Percentiles rank a stretch among this genome's conserved stretches.
These are phyloP conservation scores for Gymnopus androsaceus DNA, from an alignment of 1,284 basidiomycete species.

Conservation along the genomic window DNA sequence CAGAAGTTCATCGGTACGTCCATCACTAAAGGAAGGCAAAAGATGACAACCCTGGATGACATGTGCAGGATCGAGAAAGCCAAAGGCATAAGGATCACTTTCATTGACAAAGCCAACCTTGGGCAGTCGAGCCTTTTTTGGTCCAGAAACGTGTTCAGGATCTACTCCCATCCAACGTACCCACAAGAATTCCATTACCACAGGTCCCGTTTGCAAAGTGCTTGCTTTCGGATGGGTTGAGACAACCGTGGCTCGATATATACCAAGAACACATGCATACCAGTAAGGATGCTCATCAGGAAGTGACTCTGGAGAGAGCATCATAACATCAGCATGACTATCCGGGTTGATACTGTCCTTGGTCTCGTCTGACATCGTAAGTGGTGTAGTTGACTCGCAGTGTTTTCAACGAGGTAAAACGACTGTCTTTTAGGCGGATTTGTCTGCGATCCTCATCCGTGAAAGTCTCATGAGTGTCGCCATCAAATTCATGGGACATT, in stretches of 20 bases:
- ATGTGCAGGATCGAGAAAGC: background rate
- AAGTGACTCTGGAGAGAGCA: conserved; percentile 13
- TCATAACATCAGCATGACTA: conserved; percentile 22
- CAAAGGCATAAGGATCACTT: background rate
- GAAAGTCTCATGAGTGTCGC: conserved; percentile 28
- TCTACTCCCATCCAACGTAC: conserved; percentile 28
- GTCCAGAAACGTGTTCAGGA: conserved; percentile 3
- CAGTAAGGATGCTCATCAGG: conserved; percentile 22
- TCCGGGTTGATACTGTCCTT: conserved; percentile 28
- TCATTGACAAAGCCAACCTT: background rate
- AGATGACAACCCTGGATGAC: background rate
- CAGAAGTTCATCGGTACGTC: background rate
- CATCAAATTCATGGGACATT: conserved; percentile 25
- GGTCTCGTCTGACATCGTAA: conserved; percentile 26
- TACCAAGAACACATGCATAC: conserved; percentile 26
- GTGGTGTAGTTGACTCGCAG: conserved; percentile 30
- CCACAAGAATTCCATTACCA: conserved; percentile 26
- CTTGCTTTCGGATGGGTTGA: background rate
- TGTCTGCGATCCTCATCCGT: conserved; percentile 25
- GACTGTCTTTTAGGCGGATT: conserved; percentile 18
- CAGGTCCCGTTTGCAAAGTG: background rate
- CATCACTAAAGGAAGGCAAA: background rate
- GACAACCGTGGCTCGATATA: conserved; percentile 23
- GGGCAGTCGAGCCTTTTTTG: background rate
- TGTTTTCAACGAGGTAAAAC: conserved; percentile 22